A percentile compares a stretch with the other conserved stretches of the same genome.
These are phyloP conservation scores for Tylopilus sp. DNA, from an alignment of 768 basidiomycete species.

Conservation along the genomic window DNA sequence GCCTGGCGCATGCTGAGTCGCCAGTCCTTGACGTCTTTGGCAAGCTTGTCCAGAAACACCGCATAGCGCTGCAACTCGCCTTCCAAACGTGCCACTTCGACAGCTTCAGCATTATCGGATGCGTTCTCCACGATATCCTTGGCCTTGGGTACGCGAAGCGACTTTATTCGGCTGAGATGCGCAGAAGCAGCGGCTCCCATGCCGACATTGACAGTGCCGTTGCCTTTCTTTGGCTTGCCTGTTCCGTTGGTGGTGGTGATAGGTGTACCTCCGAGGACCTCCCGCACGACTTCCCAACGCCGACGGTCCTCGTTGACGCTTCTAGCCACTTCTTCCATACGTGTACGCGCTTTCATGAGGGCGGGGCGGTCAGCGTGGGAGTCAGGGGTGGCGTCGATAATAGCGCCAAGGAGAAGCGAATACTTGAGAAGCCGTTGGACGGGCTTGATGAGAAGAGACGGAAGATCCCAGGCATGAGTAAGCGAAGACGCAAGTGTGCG, in stretches of 20 bases:
- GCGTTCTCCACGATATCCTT: slow-evolving; percentile 27
- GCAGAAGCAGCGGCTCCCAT: slow-evolving; percentile 52
- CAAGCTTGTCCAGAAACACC: slow-evolving; percentile 57
- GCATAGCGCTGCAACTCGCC: slow-evolving; percentile 55
- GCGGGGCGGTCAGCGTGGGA: slow-evolving; percentile 57
- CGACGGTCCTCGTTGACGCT: slow-evolving; percentile 78
- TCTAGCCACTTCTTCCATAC: slow-evolving; percentile 70
- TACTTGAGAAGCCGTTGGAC: slow-evolving; percentile 97
- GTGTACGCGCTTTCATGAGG: slow-evolving; percentile 29
- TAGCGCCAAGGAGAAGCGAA: slow-evolving; percentile 74
- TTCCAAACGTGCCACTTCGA: slow-evolving; percentile 52
- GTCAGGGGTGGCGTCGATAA: slow-evolving; percentile 72
- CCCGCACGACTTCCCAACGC: slow-evolving; percentile 74
- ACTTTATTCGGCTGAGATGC: slow-evolving; percentile 61
- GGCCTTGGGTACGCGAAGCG: slow-evolving; percentile 36
- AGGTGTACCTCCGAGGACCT: slow-evolving; percentile 51
- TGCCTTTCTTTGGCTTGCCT: slow-evolving; percentile 38
- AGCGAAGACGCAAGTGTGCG: slow-evolving; percentile 63
- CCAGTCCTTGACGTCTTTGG: slow-evolving; percentile 64
- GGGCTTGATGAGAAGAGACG: slow-evolving; percentile 94
- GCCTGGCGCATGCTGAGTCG: slow-evolving; percentile 47
- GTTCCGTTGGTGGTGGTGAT: slow-evolving; percentile 36
- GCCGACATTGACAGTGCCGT: slow-evolving; percentile 35
- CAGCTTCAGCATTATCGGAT: slow-evolving; percentile 40
- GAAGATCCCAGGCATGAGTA: slow-evolving; percentile 89